Base-by-base conservation (phyloP, 805 yeast species). In the Naumovozyma castellii region DNA sequence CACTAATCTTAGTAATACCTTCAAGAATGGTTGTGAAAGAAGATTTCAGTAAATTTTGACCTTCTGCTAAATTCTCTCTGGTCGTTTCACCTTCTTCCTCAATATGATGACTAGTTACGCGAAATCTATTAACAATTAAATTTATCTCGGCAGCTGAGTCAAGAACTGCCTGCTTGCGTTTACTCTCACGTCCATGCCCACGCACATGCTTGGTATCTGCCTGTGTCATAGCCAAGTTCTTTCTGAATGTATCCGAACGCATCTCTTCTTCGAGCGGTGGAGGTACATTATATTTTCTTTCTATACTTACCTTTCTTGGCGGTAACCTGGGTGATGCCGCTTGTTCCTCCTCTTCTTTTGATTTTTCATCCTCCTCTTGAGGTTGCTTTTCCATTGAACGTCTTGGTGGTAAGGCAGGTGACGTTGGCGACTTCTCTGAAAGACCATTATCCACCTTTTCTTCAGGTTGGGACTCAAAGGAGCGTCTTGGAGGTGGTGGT, bases 81-180 rank as follows among this genome's bases (percentile, higher is more conserved):
- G 75, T 73, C 22, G 68, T 62, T 6, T 66, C 65, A 34, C 78
- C 72, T 39, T 72, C 75, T 6, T 69, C 56, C 20, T 66, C 64
- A 36, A 76, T 69, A 29, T 70, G 75, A 39, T 68, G 67, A 41
- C 70, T 67, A 36, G 81, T 74, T 36, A 75, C 78, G 45, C 72
- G 70, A 37, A 72, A 71, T 44, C 85, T 71, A 36, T 77, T 71
- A 35, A 77, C 69, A 29, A 84, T 65, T 44, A 85, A 65, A 53
- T 75, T 82, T 45, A 76, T 71, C 42, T 73, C 72, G 30, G 71
- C 67, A 43, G 50, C 56, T 31, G 57, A 45, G 17, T 49, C 49
- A 4, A 50, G 25, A 4, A 41, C 32, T 6, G 27, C 9, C 6
- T 22, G 27, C 10, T 22, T 22, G 27, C 27, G 27, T 6, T 6